Percentiles rank a stretch among this genome's conserved stretches.
These are phyloP conservation scores for Suillus alpinus DNA, from an alignment of 768 basidiomycete species.

Conservation along the genomic window DNA sequence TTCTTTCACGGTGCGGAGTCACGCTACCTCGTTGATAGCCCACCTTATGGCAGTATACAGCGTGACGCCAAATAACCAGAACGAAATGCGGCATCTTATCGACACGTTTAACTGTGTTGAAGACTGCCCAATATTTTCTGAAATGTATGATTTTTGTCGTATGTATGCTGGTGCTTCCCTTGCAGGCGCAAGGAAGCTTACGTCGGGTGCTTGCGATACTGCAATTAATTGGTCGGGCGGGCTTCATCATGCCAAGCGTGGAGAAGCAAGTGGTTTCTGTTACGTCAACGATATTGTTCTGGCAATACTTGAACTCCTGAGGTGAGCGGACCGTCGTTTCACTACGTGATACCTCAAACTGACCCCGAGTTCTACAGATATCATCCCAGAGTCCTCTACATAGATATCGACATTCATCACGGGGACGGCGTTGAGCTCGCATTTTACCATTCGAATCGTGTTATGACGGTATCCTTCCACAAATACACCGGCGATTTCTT, in stretches of 20 bases:
- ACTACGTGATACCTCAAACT: background rate
- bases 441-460: constrained; percentile 97
- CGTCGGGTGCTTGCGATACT: constrained; percentile 84
- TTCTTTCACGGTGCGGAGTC: constrained; percentile 73
- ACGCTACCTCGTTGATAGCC: background rate
- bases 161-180: constrained; percentile 93
- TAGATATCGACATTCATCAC: constrained; percentile 99
- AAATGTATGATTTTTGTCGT: constrained; percentile 91
- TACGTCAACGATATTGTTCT: constrained; percentile 98
- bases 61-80: constrained; percentile 76
- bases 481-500: constrained; percentile 99
- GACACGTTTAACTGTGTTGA: constrained; percentile 93
- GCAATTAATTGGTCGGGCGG: constrained; percentile 99
- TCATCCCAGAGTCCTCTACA: constrained; percentile 92
- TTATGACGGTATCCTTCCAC: constrained; percentile 98
- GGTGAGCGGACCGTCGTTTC: constrained; percentile 46
- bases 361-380: constrained; percentile 47
- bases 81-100: constrained; percentile 71
- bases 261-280: constrained; percentile 97
- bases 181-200: constrained; percentile 86
- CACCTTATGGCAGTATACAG: constrained; percentile 36
- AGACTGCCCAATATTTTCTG: constrained; percentile 94
- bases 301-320: constrained; percentile 86
- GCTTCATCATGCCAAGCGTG: constrained; percentile 95
- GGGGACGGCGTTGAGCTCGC: constrained; percentile 98